phyloP scores from a whole-genome alignment of 257 asterid genomes.

The Paulownia fortunei region DNA sequence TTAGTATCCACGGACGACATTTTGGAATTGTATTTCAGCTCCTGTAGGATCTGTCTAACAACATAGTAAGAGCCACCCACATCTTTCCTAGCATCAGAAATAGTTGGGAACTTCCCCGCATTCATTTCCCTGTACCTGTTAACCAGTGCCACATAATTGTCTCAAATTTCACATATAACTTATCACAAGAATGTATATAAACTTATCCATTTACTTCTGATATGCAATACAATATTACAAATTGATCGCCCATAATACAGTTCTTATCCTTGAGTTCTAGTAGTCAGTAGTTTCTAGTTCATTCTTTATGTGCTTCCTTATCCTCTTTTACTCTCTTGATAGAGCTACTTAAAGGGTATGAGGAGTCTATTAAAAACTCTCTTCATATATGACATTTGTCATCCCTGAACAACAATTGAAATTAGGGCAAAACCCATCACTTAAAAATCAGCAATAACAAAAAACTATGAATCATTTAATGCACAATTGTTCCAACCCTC shows the following conservation, averaged over 20 bases:
- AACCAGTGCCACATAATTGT: slow-evolving; percentile 29
- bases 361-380: not conserved
- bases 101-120: slow-evolving; percentile 82
- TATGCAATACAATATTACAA: not conserved
- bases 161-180: slow-evolving; percentile 4
- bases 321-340: not conserved
- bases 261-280: not conserved
- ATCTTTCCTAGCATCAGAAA: slow-evolving; percentile 39
- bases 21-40: slow-evolving; percentile 53
- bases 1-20: slow-evolving; percentile 29
- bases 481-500: not conserved
- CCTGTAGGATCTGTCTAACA: slow-evolving; percentile 58
- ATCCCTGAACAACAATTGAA: not conserved
- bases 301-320: not conserved
- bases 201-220: not conserved
- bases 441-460: not conserved
- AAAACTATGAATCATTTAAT: not conserved
- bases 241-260: not conserved
- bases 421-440: slow-evolving; percentile 1
- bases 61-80: slow-evolving; percentile 72
- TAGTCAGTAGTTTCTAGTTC: not conserved
- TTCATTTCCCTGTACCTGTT: slow-evolving; percentile 73
- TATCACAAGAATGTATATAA: not conserved
- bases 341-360: not conserved
- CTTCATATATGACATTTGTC: not conserved